Evolutionary conservation across 1,284 basidiomycete genomes (phyloP).

Genomic region (Sporisorium reilianum): DNA sequence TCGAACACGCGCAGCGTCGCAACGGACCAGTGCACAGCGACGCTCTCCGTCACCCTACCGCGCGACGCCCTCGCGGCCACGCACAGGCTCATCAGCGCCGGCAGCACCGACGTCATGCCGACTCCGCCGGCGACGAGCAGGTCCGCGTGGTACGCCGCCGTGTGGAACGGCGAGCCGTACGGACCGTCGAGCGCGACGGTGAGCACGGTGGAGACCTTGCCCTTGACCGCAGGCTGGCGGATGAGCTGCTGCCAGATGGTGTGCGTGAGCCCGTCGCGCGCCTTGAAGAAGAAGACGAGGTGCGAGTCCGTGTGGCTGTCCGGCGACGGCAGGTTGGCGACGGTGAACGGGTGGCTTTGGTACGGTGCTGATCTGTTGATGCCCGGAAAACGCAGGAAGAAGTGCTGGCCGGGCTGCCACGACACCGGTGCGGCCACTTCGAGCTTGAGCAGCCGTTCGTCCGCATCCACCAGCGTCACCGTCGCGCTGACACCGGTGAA

Average conservation of each 20-base stretch:
- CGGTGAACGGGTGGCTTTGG: constrained; percentile 63
- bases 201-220: constrained; percentile 14
- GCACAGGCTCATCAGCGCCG: constrained; percentile 42
- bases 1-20: constrained; percentile 15
- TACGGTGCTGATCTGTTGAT: constrained; percentile 36
- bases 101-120: constrained; percentile 50
- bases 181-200: constrained; percentile 54
- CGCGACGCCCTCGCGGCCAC: constrained; percentile 14
- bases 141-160: constrained; percentile 33
- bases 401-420: constrained; percentile 62
- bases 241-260: constrained; percentile 26
- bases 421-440: constrained; percentile 44
- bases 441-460: constrained; percentile 39
- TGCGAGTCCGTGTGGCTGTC: constrained; percentile 27
- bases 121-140: constrained; percentile 53
- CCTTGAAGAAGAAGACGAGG: constrained; percentile 52
- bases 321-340: constrained; percentile 52
- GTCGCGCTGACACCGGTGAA: constrained; percentile 32
- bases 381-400: constrained; percentile 61
- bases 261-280: constrained; percentile 41
- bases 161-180: constrained; percentile 46
- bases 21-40: constrained; percentile 35
- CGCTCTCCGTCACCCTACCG: constrained; percentile 10
- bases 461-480: constrained; percentile 32
- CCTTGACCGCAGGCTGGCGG: constrained; percentile 19